These are phyloP conservation scores for Apiospora arundinis DNA, from an alignment of 2,329 filamentous ascomycete genomes.

Conservation along the genomic window DNA sequence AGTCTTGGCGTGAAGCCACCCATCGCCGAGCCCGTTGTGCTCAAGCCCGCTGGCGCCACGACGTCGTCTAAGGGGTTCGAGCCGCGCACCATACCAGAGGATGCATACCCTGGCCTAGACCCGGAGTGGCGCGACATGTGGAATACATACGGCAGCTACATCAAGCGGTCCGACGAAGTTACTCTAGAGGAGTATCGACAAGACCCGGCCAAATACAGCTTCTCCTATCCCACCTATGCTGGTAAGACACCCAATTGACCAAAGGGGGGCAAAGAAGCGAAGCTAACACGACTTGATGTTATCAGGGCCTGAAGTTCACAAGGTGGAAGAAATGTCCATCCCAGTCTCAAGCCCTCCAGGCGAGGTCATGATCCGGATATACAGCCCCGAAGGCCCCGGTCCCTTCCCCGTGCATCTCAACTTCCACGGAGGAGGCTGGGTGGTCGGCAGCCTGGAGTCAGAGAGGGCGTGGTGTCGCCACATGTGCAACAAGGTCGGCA, in stretches of 20 bases:
- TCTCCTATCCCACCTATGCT: conserved; percentile 37
- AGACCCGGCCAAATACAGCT: conserved; percentile 37
- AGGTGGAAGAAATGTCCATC: conserved; percentile 30
- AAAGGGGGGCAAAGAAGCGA: rapidly evolving
- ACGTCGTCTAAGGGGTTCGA: not conserved
- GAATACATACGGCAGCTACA: conserved; percentile 36
- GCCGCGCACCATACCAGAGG: not conserved
- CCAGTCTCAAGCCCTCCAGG: conserved; percentile 35
- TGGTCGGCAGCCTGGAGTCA: conserved; percentile 33
- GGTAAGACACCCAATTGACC: not conserved
- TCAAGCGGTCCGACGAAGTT: conserved; percentile 37
- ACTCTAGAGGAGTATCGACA: conserved; percentile 36
- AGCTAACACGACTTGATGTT: not conserved
- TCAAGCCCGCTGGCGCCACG: not conserved
- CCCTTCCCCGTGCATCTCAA: conserved; percentile 37
- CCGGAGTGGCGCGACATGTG: conserved; percentile 38
- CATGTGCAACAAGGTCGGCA: conserved; percentile 32
- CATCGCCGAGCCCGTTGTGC: not conserved
- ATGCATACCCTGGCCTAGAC: conserved; percentile 33
- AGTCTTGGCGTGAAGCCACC: not conserved
- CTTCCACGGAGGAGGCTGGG: conserved; percentile 37
- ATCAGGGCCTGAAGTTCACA: conserved; percentile 21
- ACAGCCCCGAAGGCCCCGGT: conserved; percentile 35
- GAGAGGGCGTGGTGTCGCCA: conserved; percentile 39
- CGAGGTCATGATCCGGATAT: conserved; percentile 34